These are phyloP conservation scores for Curvularia hawaiiensis DNA, from an alignment of 2,329 filamentous ascomycete genomes.

Conservation along the genomic window DNA sequence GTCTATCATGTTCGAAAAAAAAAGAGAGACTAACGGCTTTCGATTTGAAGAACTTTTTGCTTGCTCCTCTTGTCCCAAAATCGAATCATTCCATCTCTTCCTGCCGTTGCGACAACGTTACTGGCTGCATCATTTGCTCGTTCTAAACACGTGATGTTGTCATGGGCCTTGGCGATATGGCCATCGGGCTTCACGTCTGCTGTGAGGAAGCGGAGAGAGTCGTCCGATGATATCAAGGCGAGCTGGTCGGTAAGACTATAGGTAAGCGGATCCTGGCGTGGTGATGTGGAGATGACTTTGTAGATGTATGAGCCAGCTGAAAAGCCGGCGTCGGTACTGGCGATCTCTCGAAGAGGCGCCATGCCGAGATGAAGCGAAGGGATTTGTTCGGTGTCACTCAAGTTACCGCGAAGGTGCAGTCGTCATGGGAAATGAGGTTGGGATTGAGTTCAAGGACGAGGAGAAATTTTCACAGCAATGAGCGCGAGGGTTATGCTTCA, in stretches of 20 bases:
- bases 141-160: conserved; percentile 67
- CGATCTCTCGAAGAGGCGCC: conserved; percentile 25
- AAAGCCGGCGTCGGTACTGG: conserved; percentile 32
- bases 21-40: conserved; percentile 38
- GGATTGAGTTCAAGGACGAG: conserved; percentile 3
- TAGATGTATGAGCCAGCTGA: conserved; percentile 48
- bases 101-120: conserved; percentile 69
- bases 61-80: conserved; percentile 68
- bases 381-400: neutral
- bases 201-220: conserved; percentile 68
- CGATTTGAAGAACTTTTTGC: conserved; percentile 51
- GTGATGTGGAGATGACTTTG: conserved; percentile 41
- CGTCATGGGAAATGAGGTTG: neutral
- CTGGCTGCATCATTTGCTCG: conserved; percentile 57
- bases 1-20: neutral
- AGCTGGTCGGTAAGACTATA: conserved; percentile 49
- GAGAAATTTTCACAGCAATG: conserved; percentile 22
- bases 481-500: conserved; percentile 5
- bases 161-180: conserved; percentile 59
- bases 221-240: conserved; percentile 71
- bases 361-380: conserved; percentile 13
- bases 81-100: conserved; percentile 70
- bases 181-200: conserved; percentile 59
- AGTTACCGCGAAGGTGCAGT: neutral
- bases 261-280: conserved; percentile 38